Base-by-base conservation (phyloP, 192 early-diverging fungal species). In the Linnemannia elongata region DNA sequence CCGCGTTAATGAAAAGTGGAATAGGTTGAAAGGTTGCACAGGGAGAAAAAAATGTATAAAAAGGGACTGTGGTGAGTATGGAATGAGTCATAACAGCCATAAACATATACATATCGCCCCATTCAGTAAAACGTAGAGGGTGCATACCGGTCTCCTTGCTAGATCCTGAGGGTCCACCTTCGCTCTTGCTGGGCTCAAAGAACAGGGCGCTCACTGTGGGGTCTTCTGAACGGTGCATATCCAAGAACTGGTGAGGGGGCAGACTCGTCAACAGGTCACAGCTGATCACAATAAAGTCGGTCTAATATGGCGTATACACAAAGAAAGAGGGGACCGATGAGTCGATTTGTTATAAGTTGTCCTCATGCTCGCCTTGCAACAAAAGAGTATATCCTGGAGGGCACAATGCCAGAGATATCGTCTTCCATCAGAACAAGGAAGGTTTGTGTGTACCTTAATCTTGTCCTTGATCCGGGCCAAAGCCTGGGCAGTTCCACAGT, bases 241-340 rank as follows among this genome's bases (percentile, higher is more conserved):
- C 96, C 80, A 99, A 89, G 66, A 99, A 90, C 45, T 94, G 92
- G 77, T 94, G 94, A 42, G 98, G 94, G 12, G 95, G 92, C 20
- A 97, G 90, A 42, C 97, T 95, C n/a, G 96, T 95, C 52, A 98
- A 91, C 44, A 97, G 83, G 89, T 99, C 99, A 88, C 97, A 99
- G 72, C 94, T 93, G 63, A 99, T 89, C 15, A 99, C 95, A 57
- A 99, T 94, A 68, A 99, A 97, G 85, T 99, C 97, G 52, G 90
- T 93, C 96, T 93, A 77, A 8, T 55, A 24, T 52, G 49, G 27
- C 74, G 4, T 2, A 45, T 15, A 63, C 30, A 68, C 9, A 70
- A 77, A 20, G 42, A n/a, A 33, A 75, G 44, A 22, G 1, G 49
- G 35, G 20, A 20, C 33, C 18, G 18, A 7, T 54, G 38, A 52